phyloP scores from a whole-genome alignment of 2,329 filamentous ascomycete species.

The Fusarium solani-melongenae region DNA sequence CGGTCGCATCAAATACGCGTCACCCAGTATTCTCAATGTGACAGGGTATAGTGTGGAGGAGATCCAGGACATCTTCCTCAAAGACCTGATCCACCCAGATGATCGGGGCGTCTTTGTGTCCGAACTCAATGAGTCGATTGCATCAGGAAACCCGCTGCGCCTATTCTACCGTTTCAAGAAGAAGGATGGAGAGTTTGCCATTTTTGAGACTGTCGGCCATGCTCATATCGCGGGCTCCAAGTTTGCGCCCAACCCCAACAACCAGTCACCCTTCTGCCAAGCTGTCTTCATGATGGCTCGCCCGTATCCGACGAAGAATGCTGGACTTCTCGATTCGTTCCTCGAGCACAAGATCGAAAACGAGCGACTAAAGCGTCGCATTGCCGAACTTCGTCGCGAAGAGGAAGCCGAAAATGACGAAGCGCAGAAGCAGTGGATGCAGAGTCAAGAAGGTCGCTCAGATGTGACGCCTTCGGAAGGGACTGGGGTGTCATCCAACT shows the following conservation, averaged over 20 bases:
- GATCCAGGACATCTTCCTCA: conserved; percentile 79
- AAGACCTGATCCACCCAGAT: conserved; percentile 86
- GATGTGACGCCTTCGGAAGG: conserved; percentile 64
- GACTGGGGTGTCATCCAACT: conserved; percentile 50
- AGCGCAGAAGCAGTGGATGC: conserved; percentile 69
- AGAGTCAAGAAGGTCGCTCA: conserved; percentile 67
- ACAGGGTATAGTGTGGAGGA: conserved; percentile 81
- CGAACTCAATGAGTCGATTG: conserved; percentile 90
- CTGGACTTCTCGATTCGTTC: conserved; percentile 87
- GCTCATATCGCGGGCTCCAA: conserved; percentile 83
- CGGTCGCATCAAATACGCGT: conserved; percentile 87
- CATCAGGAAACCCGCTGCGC: conserved; percentile 80
- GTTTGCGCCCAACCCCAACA: conserved; percentile 70
- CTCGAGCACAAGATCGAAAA: conserved; percentile 98
- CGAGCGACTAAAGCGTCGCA: conserved; percentile 84
- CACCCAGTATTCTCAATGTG: conserved; percentile 77
- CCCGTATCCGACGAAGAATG: conserved; percentile 89
- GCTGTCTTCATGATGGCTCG: conserved; percentile 95
- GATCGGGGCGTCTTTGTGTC: conserved; percentile 85
- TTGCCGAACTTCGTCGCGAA: conserved; percentile 85
- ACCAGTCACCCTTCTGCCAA: conserved; percentile 78
- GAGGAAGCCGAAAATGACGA: conserved; percentile 83
- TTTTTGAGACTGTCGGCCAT: conserved; percentile 94
- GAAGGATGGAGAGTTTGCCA: conserved; percentile 76
- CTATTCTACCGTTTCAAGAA: conserved; percentile 89